These are phyloP conservation scores for Paulownia fortunei DNA, from an alignment of 257 asterid species.

Conservation along the genomic window DNA sequence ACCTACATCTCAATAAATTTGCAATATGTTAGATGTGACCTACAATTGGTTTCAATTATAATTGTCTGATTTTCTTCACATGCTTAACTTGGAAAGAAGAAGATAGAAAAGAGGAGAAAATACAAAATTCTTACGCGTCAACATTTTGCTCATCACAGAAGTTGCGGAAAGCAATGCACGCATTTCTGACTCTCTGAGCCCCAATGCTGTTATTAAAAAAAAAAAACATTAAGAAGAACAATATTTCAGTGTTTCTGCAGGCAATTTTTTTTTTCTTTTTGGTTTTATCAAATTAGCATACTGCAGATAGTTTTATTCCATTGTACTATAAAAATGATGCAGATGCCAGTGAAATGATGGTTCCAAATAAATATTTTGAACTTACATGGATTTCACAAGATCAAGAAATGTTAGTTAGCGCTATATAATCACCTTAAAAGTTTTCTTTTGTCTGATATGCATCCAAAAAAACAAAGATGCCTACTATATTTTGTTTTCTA, in stretches of 20 bases:
- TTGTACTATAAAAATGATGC: neutral
- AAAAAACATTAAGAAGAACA: neutral
- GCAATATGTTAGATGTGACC: neutral
- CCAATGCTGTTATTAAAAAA: slow-evolving; percentile 61
- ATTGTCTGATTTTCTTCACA: neutral
- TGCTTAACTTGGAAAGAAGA: neutral
- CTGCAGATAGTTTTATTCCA: neutral
- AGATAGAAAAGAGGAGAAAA: neutral
- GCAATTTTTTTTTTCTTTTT: neutral
- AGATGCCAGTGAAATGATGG: no score
- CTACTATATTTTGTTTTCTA: neutral
- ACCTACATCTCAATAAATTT: slow-evolving; percentile 42
- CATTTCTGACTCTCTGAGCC: slow-evolving; percentile 74
- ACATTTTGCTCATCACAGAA: slow-evolving; percentile 64
- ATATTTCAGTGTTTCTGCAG: neutral
- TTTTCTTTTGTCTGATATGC: slow-evolving; percentile 25
- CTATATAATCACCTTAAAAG: neutral
- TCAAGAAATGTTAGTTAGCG: slow-evolving; percentile 8
- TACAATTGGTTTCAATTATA: neutral
- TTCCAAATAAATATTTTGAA: neutral
- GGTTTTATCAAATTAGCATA: neutral
- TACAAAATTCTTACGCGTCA: slow-evolving; percentile 52
- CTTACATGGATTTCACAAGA: neutral
- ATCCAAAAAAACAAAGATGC: slow-evolving; percentile 25
- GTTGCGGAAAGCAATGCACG: slow-evolving; percentile 68